These are phyloP conservation scores for Penicillium sumatraense DNA, from an alignment of 2,329 filamentous ascomycete species.

Conservation along the genomic window DNA sequence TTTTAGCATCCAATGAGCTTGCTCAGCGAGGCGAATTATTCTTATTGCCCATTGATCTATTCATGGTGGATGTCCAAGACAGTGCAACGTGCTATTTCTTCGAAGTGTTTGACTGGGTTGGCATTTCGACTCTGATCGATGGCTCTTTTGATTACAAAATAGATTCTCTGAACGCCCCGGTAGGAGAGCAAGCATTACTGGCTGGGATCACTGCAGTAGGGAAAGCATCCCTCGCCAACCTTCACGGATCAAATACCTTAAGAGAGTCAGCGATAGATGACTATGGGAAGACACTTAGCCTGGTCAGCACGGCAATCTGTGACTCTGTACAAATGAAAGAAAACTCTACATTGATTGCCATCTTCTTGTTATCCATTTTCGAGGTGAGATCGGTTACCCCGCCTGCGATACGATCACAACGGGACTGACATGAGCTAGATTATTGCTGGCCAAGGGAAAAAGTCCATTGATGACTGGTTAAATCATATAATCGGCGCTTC, in stretches of 20 bases:
- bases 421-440: not conserved
- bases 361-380: conserved; percentile 7
- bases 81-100: conserved; percentile 9
- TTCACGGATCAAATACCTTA: not conserved
- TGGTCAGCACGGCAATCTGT: not conserved
- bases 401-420: too few relatives aligned
- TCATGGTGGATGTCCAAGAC: conserved; percentile 6
- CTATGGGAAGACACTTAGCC: not conserved
- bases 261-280: conserved; percentile 7
- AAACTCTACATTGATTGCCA: conserved; percentile 3
- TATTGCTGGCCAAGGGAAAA: not conserved
- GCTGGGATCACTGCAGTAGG: conserved; percentile 4
- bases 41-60: conserved; percentile 2
- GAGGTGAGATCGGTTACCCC: not conserved
- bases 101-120: conserved; percentile 8
- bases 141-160: conserved; percentile 6
- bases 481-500: conserved; percentile 4
- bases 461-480: not conserved
- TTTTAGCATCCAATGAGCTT: not conserved
- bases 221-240: conserved; percentile 5
- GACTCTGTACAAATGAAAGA: conserved; percentile 2
- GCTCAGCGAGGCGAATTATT: not conserved
- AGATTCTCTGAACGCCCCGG: not conserved
- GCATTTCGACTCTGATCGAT: conserved; percentile 1
- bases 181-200: conserved; percentile 5